Percentiles rank a stretch among this genome's conserved stretches.
These are phyloP conservation scores for Coprinopsis cinerea DNA, from an alignment of 768 basidiomycete genomes.

Conservation along the genomic window DNA sequence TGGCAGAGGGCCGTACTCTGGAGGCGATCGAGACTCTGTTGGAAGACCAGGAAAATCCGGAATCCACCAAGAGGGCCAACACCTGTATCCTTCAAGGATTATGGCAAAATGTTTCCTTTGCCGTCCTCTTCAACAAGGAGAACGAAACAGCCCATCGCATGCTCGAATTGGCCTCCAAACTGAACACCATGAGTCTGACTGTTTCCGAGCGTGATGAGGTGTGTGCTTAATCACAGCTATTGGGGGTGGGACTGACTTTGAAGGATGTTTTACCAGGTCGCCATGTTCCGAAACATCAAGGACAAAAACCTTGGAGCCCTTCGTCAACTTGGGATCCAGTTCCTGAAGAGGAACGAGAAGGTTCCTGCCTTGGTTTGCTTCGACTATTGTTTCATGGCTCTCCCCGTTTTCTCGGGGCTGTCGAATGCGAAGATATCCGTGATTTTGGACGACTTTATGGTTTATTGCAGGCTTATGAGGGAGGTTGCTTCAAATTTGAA, in stretches of 20 bases:
- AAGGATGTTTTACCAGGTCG: slow-evolving; percentile 14
- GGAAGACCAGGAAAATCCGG: slow-evolving; percentile 20
- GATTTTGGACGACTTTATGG: slow-evolving; percentile 27
- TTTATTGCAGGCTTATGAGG: slow-evolving; percentile 28
- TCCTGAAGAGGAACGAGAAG: slow-evolving; percentile 21
- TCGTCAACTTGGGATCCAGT: slow-evolving; percentile 23
- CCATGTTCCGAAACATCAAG: slow-evolving; percentile 15
- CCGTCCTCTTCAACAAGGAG: slow-evolving; percentile 14
- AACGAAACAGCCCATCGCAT: slow-evolving; percentile 17
- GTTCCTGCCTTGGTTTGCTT: slow-evolving; percentile 37
- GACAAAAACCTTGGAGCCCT: slow-evolving; percentile 22
- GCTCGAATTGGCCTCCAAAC: slow-evolving; percentile 20
- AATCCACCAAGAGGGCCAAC: slow-evolving; percentile 28
- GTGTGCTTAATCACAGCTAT: no score
- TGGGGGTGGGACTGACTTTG: no score
- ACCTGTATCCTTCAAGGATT: slow-evolving; percentile 36
- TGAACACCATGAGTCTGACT: slow-evolving; percentile 12
- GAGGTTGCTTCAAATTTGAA: slow-evolving; percentile 22
- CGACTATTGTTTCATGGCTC: slow-evolving; percentile 31
- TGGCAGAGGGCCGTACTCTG: slow-evolving; percentile 38
- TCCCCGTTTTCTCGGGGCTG: slow-evolving; percentile 20
- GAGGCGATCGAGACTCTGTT: slow-evolving; percentile 45
- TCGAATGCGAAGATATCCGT: slow-evolving; percentile 21
- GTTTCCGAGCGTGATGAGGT: slow-evolving; percentile 4
- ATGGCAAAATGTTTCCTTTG: slow-evolving; percentile 43